Conservation (phyloP, 345 rosid genomes). For the Bruguiera parviflora region DNA sequence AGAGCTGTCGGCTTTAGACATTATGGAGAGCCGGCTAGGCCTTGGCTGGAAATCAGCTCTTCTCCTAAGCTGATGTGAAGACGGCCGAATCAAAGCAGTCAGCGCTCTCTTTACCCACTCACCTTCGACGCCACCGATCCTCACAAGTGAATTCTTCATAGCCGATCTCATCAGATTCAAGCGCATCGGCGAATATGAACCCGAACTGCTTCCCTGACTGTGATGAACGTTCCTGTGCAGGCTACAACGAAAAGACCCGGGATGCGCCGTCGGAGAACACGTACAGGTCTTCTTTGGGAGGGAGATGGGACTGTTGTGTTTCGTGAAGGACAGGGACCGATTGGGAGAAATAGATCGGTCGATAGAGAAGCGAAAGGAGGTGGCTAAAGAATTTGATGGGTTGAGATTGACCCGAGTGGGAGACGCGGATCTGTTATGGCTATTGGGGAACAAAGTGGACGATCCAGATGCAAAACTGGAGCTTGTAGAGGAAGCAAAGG, state of each 20-base stretch:
- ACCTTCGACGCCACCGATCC: constrained; percentile 95
- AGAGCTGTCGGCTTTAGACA: constrained; percentile 49
- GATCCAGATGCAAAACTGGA: constrained; percentile 38
- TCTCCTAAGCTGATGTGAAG: constrained; percentile 76
- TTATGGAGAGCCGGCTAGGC: constrained; percentile 69
- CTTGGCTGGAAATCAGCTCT: constrained; percentile 58
- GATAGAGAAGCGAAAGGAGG: constrained; percentile 59
- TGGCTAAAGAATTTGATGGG: constrained; percentile 30
- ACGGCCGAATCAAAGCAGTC: constrained; percentile 79
- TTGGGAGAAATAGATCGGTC: constrained; percentile 46
- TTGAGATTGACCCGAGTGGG: constrained; percentile 64
- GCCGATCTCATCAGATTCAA: constrained; percentile 84
- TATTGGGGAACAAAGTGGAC: constrained; percentile 19
- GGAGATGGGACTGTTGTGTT: constrained; percentile 35
- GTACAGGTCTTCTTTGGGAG: constrained; percentile 52
- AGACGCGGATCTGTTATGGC: constrained; percentile 52
- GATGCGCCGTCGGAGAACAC: constrained; percentile 94
- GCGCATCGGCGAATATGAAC: constrained; percentile 44
- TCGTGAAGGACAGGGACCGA: constrained; percentile 32
- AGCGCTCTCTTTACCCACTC: constrained; percentile 84
- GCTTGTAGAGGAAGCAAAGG: constrained; percentile 60
- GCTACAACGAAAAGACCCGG: constrained; percentile 79
- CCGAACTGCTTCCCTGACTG: constrained; percentile 24
- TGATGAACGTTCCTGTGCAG: constrained; percentile 50
- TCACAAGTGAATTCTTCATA: constrained; percentile 81